Evolutionary conservation across 2,329 filamentous ascomycete genomes (phyloP), one percentile per base, ranked within the genome.

Genomic region (Verticillium tricorpus): DNA sequence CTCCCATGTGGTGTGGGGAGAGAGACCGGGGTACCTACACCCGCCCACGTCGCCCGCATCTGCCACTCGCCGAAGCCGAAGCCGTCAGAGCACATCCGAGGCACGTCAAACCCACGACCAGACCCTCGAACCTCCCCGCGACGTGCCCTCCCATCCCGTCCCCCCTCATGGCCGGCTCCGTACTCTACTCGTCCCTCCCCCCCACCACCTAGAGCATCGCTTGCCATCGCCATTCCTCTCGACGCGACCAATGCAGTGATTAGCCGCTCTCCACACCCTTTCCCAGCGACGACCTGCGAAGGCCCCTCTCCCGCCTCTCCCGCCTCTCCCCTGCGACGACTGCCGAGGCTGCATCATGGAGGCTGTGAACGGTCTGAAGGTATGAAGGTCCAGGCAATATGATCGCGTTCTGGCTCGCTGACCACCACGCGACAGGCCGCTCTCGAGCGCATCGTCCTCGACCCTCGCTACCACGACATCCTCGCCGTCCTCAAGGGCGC

Each of bases 401-500:
- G 25, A 5, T 28, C 25, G 25, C 25, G 2, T 28, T 28, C 25
- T 28, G 25, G 25, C 34, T 11, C 1, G 34, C 34, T 35, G 7
- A 35, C 34, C 3, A 11, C n/a, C 35, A 45, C 17, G n/a, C 31
- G 5, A 2, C 70, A 94, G 90, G 81, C 83, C 68, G 82, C 84
- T 64, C 78, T 93, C 69, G 92, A 96, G 79, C 84, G 85, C 68
- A 82, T 97, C 61, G 82, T 93, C 67, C 85, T 95, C 65, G 88
- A 98, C 74, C 93, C 93, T 6, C 84, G 87, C 67, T 91, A 97
- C 78, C 92, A 95, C 70, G 92, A 95, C 70, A 75, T 93, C 61
- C 85, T 99, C 65, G 87, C 91, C 62, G 83, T 99, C 68, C 75
- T 97, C 75, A 99, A 99, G 84, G 92, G 88, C 70, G 90, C 95